Conservation (phyloP, 768 basidiomycete genomes). For the Rubroboletus pulcherrimus region DNA sequence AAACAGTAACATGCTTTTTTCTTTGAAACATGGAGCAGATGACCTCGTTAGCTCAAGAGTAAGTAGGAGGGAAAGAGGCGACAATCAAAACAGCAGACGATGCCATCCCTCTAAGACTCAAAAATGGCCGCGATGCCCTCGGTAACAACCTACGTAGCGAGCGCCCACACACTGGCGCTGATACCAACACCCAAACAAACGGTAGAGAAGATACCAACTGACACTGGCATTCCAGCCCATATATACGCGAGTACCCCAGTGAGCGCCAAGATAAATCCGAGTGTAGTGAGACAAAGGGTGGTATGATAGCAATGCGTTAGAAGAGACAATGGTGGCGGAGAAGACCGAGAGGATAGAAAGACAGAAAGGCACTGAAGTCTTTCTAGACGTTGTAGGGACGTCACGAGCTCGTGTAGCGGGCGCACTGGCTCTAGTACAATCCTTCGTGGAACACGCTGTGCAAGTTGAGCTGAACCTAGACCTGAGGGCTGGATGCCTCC, state of each 20-base stretch:
- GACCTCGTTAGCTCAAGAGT: too few species aligned
- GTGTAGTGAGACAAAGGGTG: slow-evolving; percentile 20
- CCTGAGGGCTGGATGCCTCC: not conserved
- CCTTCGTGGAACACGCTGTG: slow-evolving; percentile 6
- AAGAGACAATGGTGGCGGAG: slow-evolving; percentile 15
- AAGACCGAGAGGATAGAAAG: not conserved
- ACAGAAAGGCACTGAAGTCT: not conserved
- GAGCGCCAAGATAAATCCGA: slow-evolving; percentile 25
- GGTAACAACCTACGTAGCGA: slow-evolving; percentile 11
- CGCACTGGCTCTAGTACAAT: slow-evolving; percentile 17
- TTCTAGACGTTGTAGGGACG: not conserved
- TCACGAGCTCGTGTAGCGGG: not conserved
- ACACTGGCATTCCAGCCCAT: slow-evolving; percentile 22
- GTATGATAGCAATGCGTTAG: slow-evolving; percentile 26
- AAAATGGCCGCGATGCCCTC: too few species aligned
- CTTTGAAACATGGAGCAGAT: not conserved
- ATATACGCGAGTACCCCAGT: slow-evolving; percentile 25
- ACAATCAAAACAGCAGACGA: too few species aligned
- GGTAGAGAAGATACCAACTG: slow-evolving; percentile 28
- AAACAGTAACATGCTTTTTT: not conserved
- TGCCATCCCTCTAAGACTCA: too few species aligned
- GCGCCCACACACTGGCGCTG: slow-evolving; percentile 24
- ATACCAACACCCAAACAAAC: slow-evolving; percentile 22
- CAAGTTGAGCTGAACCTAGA: slow-evolving; percentile 1
- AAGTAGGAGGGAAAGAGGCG: too few species aligned